phyloP scores from a whole-genome alignment of 2,329 filamentous ascomycete species.

The Metarhizium robertsii region DNA sequence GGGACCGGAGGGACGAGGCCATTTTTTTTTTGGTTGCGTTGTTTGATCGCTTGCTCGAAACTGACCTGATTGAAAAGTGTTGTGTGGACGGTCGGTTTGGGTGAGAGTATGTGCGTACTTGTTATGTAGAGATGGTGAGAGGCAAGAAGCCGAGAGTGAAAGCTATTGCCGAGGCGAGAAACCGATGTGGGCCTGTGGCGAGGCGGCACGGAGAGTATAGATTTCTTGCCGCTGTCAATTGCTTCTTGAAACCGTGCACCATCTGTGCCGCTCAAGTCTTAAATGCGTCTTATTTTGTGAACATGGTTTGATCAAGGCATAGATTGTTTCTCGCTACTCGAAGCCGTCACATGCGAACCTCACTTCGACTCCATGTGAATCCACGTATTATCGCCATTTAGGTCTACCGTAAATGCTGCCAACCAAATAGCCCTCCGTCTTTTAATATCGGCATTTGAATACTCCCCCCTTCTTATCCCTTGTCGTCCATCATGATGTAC shows the following conservation, averaged over 20 bases:
- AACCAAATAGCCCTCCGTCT: not conserved
- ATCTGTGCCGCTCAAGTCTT: not conserved
- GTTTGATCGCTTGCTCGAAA: not conserved
- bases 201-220: not conserved
- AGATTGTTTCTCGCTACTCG: not conserved
- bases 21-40: not conserved
- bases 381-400: not conserved
- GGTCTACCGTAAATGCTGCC: not conserved
- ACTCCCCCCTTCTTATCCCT: not conserved
- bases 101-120: not conserved
- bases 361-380: not conserved
- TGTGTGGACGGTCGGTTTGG: not conserved
- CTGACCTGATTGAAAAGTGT: not conserved
- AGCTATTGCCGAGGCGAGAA: not conserved
- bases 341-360: not conserved
- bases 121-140: not conserved
- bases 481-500: constrained; percentile 10
- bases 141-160: not conserved
- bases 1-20: constrained; percentile 8
- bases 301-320: not conserved
- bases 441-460: not conserved
- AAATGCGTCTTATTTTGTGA: not conserved
- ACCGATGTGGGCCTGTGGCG: not conserved
- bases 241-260: no score
- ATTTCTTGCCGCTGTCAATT: not conserved